Base-by-base conservation (phyloP, 2,329 filamentous ascomycete species). In the Coniochaeta sp. region DNA sequence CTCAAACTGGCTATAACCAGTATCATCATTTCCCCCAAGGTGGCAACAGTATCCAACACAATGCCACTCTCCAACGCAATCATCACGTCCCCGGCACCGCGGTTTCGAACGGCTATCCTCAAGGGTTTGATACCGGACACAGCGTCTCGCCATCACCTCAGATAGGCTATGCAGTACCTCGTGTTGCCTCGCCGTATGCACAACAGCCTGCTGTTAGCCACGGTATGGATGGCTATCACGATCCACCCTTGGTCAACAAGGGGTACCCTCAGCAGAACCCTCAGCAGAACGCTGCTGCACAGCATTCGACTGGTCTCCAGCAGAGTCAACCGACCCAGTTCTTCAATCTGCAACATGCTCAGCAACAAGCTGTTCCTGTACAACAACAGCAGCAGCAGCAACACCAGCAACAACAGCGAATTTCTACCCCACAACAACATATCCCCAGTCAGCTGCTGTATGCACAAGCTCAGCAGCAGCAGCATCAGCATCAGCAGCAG, bases 401-500 rank as follows among this genome's bases (percentile, higher is more conserved):
- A 14, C 31, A 33, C 9, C 8, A n/a, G n/a, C n/a, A n/a, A n/a
- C n/a, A n/a, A n/a, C n/a, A n/a, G n/a, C n/a, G n/a, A n/a, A n/a
- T n/a, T n/a, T n/a, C n/a, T n/a, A n/a, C n/a, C n/a, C n/a, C n/a
- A n/a, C n/a, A n/a, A n/a, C n/a, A n/a, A n/a, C n/a, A 53, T 22
- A 56, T 57, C 14, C 56, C 61, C 35, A 48, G 65, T 10, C 57
- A 63, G 52, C 13, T 27, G 42, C 22, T 30, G 31, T 16, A 48
- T 47, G 45, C 30, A 30, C 55, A 61, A 18, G 49, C 55, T 3
- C 59, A 61, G 40, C 55, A 56, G 35, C 35, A 53, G 28, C 47
- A 52, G 40, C 22, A 52, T 56, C 56, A 58, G 27, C n/a, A n/a
- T n/a, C 65, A 67, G 31, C 67, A 69, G 52, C 62, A 30, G 12